These are phyloP conservation scores for Hordeum vulgare DNA, from an alignment of 176 grass and related monocot genomes.

Conservation along the genomic window DNA sequence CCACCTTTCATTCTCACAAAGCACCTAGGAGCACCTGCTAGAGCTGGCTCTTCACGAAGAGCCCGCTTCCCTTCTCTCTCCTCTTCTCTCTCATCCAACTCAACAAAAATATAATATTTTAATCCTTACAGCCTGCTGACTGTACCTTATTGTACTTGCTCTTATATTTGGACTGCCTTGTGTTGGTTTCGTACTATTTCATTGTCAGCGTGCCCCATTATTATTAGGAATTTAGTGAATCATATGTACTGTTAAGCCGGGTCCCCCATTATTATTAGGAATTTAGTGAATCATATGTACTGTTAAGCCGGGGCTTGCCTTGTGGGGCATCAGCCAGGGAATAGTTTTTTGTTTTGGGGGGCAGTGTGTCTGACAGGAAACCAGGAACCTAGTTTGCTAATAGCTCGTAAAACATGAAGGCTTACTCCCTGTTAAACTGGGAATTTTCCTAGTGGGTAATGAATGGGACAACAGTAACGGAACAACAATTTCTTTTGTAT, in stretches of 20 bases:
- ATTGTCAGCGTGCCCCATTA: background rate
- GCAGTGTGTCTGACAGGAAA: background rate
- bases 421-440: background rate
- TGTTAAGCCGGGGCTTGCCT: background rate
- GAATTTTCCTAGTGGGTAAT: background rate
- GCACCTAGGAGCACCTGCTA: too few species aligned
- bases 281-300: background rate
- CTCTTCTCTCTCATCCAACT: too few species aligned
- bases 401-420: background rate
- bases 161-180: background rate
- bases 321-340: background rate
- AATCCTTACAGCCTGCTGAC: too few species aligned
- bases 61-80: too few species aligned
- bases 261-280: background rate
- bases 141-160: too few species aligned
- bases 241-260: background rate
- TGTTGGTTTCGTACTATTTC: background rate
- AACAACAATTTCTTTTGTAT: background rate
- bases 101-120: too few species aligned
- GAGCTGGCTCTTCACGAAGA: too few species aligned
- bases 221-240: background rate
- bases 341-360: background rate
- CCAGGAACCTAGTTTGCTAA: background rate
- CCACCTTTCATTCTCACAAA: too few species aligned
- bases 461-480: background rate